Percentiles rank a stretch among this genome's conserved stretches.
These are phyloP conservation scores for Verticillium zaregamsianum DNA, from an alignment of 2,329 filamentous ascomycete species.

Conservation along the genomic window DNA sequence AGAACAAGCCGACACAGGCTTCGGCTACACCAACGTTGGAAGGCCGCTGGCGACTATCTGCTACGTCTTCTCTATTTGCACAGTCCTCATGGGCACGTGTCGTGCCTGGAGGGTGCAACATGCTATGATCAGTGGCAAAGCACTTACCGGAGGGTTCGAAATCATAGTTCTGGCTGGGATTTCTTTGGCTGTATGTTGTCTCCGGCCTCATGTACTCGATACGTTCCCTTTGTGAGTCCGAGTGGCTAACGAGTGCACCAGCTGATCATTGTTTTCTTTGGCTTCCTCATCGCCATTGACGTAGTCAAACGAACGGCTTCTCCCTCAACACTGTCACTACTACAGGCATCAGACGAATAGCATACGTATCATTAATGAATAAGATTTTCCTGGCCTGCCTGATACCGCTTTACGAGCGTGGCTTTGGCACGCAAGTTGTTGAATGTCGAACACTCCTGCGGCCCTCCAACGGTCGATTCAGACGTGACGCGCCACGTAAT, in stretches of 20 bases:
- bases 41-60: conserved; percentile 49
- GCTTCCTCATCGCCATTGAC: conserved; percentile 11
- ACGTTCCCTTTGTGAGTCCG: neutral
- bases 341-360: neutral
- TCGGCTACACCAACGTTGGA: conserved; percentile 59
- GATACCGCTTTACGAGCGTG: too few species aligned
- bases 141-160: conserved; percentile 26
- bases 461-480: too few species aligned
- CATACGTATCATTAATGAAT: neutral
- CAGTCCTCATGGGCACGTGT: conserved; percentile 23
- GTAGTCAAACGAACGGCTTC: conserved; percentile 5
- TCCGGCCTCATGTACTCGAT: neutral
- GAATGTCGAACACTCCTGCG: too few species aligned
- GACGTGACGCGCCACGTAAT: too few species aligned
- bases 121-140: conserved; percentile 22
- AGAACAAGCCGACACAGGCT: conserved; percentile 29
- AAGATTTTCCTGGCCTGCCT: too few species aligned
- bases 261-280: conserved; percentile 8
- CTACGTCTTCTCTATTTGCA: conserved; percentile 33
- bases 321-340: neutral
- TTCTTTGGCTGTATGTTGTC: conserved; percentile 10
- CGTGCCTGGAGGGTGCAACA: conserved; percentile 26
- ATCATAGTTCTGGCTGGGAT: conserved; percentile 12
- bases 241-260: neutral
- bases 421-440: too few species aligned